Conservation (phyloP, 805 yeast genomes). For the Saccharomyces paradoxus region DNA sequence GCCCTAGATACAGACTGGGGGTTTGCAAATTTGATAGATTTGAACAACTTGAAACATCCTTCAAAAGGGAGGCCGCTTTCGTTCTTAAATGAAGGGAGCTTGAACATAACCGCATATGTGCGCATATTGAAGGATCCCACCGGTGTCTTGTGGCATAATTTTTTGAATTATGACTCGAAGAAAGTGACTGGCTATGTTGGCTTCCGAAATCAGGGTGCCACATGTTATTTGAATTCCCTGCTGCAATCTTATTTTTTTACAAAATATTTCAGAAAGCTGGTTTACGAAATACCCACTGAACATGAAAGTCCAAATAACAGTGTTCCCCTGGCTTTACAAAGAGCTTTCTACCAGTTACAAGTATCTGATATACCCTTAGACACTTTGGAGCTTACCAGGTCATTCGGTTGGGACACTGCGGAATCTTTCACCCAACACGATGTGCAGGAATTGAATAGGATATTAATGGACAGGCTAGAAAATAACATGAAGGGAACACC, state of each 20-base stretch:
- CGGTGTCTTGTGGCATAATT: slow-evolving; percentile 90
- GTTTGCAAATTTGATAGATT: slow-evolving; percentile 65
- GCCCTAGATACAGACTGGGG: slow-evolving; percentile 91
- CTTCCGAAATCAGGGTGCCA: slow-evolving; percentile 93
- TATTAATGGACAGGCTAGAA: slow-evolving; percentile 90
- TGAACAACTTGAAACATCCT: slow-evolving; percentile 39
- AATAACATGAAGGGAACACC: slow-evolving; percentile 81
- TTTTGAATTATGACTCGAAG: slow-evolving; percentile 76
- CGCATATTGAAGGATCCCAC: slow-evolving; percentile 80
- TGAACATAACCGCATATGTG: slow-evolving; percentile 71
- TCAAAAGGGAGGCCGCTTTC: slow-evolving; percentile 32
- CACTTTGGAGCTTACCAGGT: slow-evolving; percentile 75
- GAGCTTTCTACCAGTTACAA: slow-evolving; percentile 74
- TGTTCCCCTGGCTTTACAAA: slow-evolving; percentile 79
- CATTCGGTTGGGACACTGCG: slow-evolving; percentile 95
- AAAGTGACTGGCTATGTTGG: slow-evolving; percentile 87
- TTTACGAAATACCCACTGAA: slow-evolving; percentile 81
- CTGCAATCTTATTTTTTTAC: slow-evolving; percentile 88
- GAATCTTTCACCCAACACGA: slow-evolving; percentile 98
- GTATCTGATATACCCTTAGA: slow-evolving; percentile 70
- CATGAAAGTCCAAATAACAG: slow-evolving; percentile 44
- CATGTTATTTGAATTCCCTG: slow-evolving; percentile 90
- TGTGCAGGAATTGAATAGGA: slow-evolving; percentile 92
- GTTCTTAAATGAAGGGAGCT: slow-evolving; percentile 42
- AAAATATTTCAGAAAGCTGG: slow-evolving; percentile 69